phyloP scores from a whole-genome alignment of 306 rosid species.

The Glycine latifolia region DNA sequence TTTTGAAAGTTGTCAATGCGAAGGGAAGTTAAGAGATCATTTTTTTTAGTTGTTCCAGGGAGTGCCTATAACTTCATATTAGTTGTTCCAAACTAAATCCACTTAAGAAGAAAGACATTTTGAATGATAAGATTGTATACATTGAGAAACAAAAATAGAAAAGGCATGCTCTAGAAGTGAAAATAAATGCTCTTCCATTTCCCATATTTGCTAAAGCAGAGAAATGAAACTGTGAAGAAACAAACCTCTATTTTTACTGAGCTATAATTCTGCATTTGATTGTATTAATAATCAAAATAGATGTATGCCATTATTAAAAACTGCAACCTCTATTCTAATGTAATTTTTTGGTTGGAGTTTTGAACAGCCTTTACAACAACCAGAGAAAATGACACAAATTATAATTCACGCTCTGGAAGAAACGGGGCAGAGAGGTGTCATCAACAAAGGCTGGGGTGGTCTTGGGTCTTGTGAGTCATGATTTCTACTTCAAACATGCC shows the following conservation, averaged over 20 bases:
- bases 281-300: conserved; percentile 3
- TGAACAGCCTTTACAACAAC: conserved; percentile 80
- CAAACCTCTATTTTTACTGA: conserved; percentile 27
- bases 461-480: conserved; percentile 82
- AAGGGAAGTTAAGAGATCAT: conserved; percentile 20
- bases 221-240: background rate
- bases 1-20: conserved; percentile 20
- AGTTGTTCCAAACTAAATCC: conserved; percentile 2
- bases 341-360: conserved; percentile 37
- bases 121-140: conserved; percentile 18
- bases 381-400: conserved; percentile 76
- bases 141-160: conserved; percentile 6
- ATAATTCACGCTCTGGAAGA: conserved; percentile 79
- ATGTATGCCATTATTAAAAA: conserved; percentile 7
- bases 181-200: conserved; percentile 16
- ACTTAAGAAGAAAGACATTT: conserved; percentile 21
- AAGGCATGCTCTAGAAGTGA: conserved; percentile 8
- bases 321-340: conserved; percentile 30
- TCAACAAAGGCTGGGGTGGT: conserved; percentile 98
- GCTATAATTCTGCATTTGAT: conserved; percentile 14
- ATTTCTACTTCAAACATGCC: conserved; percentile 43
- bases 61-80: background rate
- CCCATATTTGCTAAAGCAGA: too few relatives aligned
- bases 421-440: conserved; percentile 87
- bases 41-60: conserved; percentile 20